phyloP scores from a whole-genome alignment of 768 basidiomycete species.

The Daedalea quercina region DNA sequence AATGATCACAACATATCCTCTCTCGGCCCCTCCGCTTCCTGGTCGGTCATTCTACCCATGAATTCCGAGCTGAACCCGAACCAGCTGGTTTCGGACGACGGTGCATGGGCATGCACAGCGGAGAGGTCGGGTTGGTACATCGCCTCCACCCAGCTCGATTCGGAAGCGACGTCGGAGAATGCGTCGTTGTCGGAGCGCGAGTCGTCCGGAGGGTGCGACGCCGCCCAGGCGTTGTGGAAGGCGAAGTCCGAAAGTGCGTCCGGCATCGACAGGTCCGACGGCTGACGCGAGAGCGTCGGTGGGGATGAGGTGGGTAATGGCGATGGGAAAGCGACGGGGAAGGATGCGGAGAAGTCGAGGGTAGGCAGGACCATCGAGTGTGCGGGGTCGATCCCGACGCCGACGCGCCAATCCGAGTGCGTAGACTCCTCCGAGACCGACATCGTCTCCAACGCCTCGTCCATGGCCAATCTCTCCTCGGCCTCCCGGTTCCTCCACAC shows the following conservation, averaged over 20 bases:
- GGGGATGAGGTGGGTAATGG: constrained; percentile 6
- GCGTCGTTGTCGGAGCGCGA: constrained; percentile 3
- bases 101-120: constrained; percentile 6
- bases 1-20: constrained; percentile 19
- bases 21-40: constrained; percentile 11
- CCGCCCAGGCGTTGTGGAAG: constrained; percentile 21
- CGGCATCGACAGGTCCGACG: constrained; percentile 6
- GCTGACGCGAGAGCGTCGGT: constrained; percentile 2
- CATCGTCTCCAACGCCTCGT: constrained; percentile 23
- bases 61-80: constrained; percentile 38
- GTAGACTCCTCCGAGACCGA: constrained; percentile 16
- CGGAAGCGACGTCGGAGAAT: constrained; percentile 10
- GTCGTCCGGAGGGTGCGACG: constrained; percentile 1
- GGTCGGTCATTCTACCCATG: constrained; percentile 15
- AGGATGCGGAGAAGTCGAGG: constrained; percentile 60
- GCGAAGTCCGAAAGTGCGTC: constrained; percentile 14
- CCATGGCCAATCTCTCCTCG: constrained; percentile 17
- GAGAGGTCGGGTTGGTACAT: constrained; percentile 21
- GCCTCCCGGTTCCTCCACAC: constrained; percentile 18
- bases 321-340: constrained; percentile 20
- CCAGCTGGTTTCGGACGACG: constrained; percentile 13
- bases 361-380: constrained; percentile 72
- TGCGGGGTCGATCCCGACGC: constrained; percentile 42
- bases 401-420: constrained; percentile 5
- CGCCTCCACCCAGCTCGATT: constrained; percentile 20